Percentiles rank a stretch among this genome's conserved stretches.
These are phyloP conservation scores for Brassica hybrid DNA, from an alignment of 441 rosid genomes.

Conservation along the genomic window DNA sequence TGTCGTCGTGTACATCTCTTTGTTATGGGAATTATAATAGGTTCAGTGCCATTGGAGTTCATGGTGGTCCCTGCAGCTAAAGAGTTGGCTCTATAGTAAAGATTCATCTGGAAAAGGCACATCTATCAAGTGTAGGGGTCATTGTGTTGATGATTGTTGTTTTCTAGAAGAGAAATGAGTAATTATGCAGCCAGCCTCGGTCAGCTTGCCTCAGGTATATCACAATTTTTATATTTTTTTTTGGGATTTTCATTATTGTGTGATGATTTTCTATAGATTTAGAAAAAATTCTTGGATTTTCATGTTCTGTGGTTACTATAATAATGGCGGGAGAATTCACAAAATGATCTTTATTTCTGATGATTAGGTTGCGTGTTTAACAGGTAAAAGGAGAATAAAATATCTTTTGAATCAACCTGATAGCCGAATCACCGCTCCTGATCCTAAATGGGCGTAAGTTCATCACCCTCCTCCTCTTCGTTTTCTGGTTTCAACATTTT, in stretches of 20 bases:
- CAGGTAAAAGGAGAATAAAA: conserved; percentile 78
- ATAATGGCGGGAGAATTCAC: not conserved
- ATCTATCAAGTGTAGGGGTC: conserved; percentile 5
- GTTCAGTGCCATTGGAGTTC: no score
- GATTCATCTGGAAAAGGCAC: no score
- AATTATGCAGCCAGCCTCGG: conserved; percentile 43
- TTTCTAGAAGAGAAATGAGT: conserved; percentile 41
- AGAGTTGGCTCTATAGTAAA: no score
- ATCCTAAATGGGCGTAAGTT: conserved; percentile 97
- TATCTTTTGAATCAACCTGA: conserved; percentile 67
- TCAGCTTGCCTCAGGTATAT: conserved; percentile 41
- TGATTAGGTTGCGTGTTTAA: not conserved
- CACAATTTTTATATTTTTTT: not conserved
- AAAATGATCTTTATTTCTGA: not conserved
- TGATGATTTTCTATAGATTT: not conserved
- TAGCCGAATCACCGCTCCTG: conserved; percentile 76
- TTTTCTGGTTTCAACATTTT: no score
- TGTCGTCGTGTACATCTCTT: no score
- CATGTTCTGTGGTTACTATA: not conserved
- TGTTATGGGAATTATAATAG: no score
- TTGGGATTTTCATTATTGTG: not conserved
- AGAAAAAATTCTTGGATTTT: not conserved
- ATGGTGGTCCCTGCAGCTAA: no score
- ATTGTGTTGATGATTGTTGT: conserved; percentile 35
- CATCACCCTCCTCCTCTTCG: no score